Base-by-base conservation (phyloP, 2,329 filamentous ascomycete species). In the Stachybotrys echinatus region DNA sequence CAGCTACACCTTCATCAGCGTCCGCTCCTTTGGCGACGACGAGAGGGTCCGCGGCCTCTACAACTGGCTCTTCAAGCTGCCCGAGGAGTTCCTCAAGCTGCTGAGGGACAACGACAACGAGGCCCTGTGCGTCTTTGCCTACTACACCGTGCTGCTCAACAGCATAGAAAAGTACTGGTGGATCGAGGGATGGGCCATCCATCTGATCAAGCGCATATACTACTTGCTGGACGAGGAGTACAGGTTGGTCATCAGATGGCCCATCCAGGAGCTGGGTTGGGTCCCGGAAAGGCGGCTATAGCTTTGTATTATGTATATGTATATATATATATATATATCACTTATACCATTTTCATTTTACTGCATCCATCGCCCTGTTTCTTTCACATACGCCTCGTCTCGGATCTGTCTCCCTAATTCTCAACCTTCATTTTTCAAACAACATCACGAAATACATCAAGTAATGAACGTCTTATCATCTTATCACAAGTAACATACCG, bases 41-140 rank as follows among this genome's bases (percentile, higher is more conserved):
- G 23, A 47, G 14, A 47, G 39, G 38, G 18, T 52, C 23, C 38
- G 48, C 5, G 48, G 51, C 39, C 45, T 50, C 45, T 50, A 48
- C 42, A 42, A 39, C 23, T 52, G 51, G 51, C 40, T 52, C 12
- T 50, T 48, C 22, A 27, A 40, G 37, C 21, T 52, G 3, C 43
- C 38, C 19, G 50, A 51, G 23, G 50, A 39, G 19, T 51, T 43
- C 40, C 46, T 51, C 17, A 43, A 42, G 19, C 39, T 51, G 23
- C 46, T 51, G 23, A 12, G 27, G 19, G 42, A 40, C 31, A n/a
- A 18, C 23, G 45, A 51, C 27, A 38, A 19, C 20, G 46, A 51
- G 22, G 52, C 52, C 12, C 37, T 53, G 23, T 51, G 46, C 47
- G 52, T 53, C 17, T 47, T 53, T 27, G 52, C 52, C n/a, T 51